Conservation (phyloP, 106 monocot species). For the Dactylorhiza incarnata region DNA sequence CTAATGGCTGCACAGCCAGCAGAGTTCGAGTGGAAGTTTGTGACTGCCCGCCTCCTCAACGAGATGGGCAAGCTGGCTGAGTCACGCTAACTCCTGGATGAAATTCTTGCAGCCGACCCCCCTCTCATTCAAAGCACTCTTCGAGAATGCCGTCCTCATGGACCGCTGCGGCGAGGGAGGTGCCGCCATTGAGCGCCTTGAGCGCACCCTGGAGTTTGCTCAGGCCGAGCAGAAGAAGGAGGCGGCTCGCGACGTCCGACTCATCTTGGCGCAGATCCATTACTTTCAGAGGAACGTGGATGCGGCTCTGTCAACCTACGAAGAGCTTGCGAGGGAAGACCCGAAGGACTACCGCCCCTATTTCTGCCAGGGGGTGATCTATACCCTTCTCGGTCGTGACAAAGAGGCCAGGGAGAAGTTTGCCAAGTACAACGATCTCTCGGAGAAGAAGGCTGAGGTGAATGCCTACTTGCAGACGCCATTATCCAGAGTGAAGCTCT, state of each 20-base stretch:
- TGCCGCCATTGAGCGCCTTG: constrained; percentile 33
- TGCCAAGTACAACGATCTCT: constrained; percentile 47
- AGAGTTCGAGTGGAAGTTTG: constrained; percentile 70
- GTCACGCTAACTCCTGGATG: constrained; percentile 42
- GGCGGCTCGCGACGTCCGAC: constrained; percentile 46
- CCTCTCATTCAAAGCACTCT: constrained; percentile 60
- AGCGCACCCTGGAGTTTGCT: constrained; percentile 47
- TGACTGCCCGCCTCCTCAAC: constrained; percentile 44
- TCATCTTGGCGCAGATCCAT: constrained; percentile 70
- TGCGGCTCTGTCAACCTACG: constrained; percentile 52
- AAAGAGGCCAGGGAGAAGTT: constrained; percentile 70
- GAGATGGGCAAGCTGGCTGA: constrained; percentile 35
- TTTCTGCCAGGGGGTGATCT: constrained; percentile 80
- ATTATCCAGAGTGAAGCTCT: constrained; percentile 47
- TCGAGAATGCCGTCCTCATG: constrained; percentile 70
- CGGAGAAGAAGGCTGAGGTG: constrained; percentile 46
- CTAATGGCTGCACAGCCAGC: constrained; percentile 38
- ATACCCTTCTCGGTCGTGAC: constrained; percentile 40
- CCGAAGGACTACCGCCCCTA: constrained; percentile 58
- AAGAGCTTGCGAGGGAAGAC: constrained; percentile 60
- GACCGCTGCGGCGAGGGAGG: constrained; percentile 46
- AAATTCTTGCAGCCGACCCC: constrained; percentile 59
- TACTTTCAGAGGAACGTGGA: constrained; percentile 70
- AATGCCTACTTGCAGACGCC: constrained; percentile 55
- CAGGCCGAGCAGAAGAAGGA: constrained; percentile 30